Conservation (phyloP, 2,329 filamentous ascomycete genomes). For the Xylariaceae sp. region DNA sequence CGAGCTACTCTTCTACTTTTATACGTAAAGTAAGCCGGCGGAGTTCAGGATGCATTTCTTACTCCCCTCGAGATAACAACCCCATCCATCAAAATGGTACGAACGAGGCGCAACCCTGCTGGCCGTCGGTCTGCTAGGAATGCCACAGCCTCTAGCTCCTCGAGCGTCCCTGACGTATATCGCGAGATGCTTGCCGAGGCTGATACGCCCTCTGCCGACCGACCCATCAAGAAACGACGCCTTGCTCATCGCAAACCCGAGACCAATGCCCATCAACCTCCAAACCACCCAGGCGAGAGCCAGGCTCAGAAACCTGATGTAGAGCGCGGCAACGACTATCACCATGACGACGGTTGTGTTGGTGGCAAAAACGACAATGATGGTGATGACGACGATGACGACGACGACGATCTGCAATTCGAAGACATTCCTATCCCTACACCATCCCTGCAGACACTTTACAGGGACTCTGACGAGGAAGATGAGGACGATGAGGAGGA, state of each 20-base stretch:
- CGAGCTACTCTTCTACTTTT: no score
- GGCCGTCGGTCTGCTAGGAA: constrained; percentile 9
- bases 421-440: constrained; percentile 47
- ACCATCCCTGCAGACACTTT: constrained; percentile 49
- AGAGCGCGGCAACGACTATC: no score
- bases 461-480: constrained; percentile 45
- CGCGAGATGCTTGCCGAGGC: constrained; percentile 41
- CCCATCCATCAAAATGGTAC: constrained; percentile 21
- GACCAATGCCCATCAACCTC: constrained; percentile 18
- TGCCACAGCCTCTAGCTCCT: constrained; percentile 17
- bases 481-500: constrained; percentile 39
- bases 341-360: no score
- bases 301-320: background rate
- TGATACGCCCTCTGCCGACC: constrained; percentile 28
- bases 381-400: constrained; percentile 33
- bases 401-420: constrained; percentile 43
- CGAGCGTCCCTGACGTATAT: constrained; percentile 40
- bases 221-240: constrained; percentile 40
- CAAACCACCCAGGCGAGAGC: constrained; percentile 4
- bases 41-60: background rate
- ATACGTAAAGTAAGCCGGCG: background rate
- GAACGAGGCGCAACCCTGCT: constrained; percentile 26
- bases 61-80: background rate
- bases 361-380: background rate
- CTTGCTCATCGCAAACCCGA: constrained; percentile 33